Conservation (phyloP, 352 stramenopile species). For the Discostella stelligera region DNA sequence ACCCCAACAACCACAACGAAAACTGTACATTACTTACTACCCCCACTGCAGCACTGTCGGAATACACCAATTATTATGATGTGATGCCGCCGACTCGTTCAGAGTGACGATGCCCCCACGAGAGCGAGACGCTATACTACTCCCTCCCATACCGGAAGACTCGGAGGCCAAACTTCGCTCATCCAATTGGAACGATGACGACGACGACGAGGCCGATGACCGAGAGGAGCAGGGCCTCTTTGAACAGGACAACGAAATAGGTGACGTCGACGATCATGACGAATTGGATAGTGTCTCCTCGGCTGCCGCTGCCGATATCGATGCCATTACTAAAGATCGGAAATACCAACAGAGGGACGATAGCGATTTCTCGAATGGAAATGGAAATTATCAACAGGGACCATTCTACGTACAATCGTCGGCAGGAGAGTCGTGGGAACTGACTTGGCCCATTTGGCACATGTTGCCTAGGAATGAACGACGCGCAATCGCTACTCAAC, state of each 20-base stretch:
- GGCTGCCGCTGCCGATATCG: background rate
- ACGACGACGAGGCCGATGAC: conserved; percentile 27
- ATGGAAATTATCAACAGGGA: conserved; percentile 4
- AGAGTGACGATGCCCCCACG: conserved; percentile 19
- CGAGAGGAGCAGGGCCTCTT: conserved; percentile 36
- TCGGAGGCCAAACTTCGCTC: conserved; percentile 24
- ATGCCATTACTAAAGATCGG: background rate
- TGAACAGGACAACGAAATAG: conserved; percentile 31
- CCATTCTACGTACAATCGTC: conserved; percentile 43
- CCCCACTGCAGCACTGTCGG: too few species aligned
- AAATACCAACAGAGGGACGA: conserved; percentile 1
- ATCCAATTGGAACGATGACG: conserved; percentile 13
- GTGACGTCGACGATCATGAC: conserved; percentile 9
- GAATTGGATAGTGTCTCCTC: background rate
- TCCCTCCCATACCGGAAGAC: conserved; percentile 28
- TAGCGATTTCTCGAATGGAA: background rate
- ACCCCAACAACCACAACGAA: too few species aligned
- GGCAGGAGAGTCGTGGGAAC: conserved; percentile 56
- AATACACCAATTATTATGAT: too few species aligned
- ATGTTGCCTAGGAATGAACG: conserved; percentile 66
- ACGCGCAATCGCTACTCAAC: conserved; percentile 59
- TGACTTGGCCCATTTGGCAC: conserved; percentile 80
- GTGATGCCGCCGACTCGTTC: too few species aligned
- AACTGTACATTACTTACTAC: too few species aligned
- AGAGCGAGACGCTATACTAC: conserved; percentile 13